Conservation (phyloP, 2,329 filamentous ascomycete species). For the Lachnellula subtilissima region DNA sequence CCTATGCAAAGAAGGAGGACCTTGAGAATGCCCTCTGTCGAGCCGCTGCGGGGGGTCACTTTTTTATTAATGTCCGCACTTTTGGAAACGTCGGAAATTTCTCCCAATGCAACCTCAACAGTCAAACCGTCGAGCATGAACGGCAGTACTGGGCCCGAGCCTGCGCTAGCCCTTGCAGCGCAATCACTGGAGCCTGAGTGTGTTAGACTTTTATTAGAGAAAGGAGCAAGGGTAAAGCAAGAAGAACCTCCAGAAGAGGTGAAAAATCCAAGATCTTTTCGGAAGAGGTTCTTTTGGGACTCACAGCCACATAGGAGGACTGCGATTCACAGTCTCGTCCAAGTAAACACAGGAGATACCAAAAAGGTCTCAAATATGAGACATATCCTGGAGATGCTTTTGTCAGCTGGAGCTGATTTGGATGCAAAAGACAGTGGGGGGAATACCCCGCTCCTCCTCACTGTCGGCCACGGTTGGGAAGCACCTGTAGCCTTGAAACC, state of each 20-base stretch:
- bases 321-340: neutral
- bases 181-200: neutral
- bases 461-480: neutral
- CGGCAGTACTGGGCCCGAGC: constrained; percentile 4
- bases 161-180: constrained; percentile 15
- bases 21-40: constrained; percentile 15
- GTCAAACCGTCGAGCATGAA: neutral
- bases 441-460: constrained; percentile 17
- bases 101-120: constrained; percentile 9
- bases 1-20: constrained; percentile 8
- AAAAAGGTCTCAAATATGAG: neutral
- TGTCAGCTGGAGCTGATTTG: constrained; percentile 25
- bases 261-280: no score
- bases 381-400: constrained; percentile 12
- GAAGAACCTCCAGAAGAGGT: neutral
- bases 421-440: constrained; percentile 13
- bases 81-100: constrained; percentile 3
- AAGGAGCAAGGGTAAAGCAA: neutral
- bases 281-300: neutral
- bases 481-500: neutral
- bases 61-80: constrained; percentile 10
- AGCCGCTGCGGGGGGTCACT: constrained; percentile 14
- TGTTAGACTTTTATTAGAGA: neutral
- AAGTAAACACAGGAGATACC: neutral
- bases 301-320: neutral